Evolutionary conservation across 345 rosid genomes (phyloP).

Genomic region (Punica granatum): DNA sequence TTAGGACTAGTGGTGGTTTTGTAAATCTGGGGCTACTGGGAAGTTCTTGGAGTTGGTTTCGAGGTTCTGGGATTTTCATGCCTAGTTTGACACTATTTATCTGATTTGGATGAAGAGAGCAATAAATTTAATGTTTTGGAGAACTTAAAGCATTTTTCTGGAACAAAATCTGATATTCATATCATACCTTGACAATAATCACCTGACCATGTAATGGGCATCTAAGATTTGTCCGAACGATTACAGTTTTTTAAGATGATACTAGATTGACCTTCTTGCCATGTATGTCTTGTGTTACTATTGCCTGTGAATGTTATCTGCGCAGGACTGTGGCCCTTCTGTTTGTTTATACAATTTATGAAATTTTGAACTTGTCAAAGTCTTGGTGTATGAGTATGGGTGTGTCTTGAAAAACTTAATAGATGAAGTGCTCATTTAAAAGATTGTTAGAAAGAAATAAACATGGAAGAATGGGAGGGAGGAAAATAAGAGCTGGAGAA

Average conservation of each 20-base stretch:
- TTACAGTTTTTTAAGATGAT: neutral
- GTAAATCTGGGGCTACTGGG: neutral
- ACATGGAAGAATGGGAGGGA: neutral
- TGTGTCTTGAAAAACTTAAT: neutral
- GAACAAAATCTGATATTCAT: neutral
- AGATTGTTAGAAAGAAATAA: neutral
- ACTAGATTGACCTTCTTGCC: neutral
- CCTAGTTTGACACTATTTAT: neutral
- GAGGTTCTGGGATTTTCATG: neutral
- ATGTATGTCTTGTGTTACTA: neutral
- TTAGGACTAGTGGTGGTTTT: neutral
- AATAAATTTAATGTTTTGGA: neutral
- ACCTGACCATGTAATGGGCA: neutral
- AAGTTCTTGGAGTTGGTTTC: neutral
- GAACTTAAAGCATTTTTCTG: neutral
- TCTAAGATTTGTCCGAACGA: neutral
- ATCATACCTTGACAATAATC: neutral
- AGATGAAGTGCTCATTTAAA: neutral
- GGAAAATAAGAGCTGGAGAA: neutral
- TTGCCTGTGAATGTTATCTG: neutral
- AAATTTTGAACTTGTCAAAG: neutral
- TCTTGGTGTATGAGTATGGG: neutral
- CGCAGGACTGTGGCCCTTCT: neutral
- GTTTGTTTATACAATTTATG: neutral
- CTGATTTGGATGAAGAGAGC: neutral